Evolutionary conservation across 495 filamentous ascomycete genomes (phyloP).

Genomic region (Trichoderma asperelloides): DNA sequence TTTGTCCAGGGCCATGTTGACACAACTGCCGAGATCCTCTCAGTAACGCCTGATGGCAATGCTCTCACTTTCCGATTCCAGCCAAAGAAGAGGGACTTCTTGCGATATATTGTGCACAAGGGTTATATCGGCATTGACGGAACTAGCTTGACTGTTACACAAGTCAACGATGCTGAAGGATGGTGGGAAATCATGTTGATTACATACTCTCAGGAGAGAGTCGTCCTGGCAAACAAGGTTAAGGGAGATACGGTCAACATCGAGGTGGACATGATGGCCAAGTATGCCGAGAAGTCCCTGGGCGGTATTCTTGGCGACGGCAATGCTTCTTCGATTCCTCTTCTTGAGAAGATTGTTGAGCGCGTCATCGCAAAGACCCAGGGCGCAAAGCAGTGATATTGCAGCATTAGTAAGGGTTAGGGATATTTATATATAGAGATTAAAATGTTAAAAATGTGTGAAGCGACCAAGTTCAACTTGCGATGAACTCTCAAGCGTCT

Average conservation of each 20-base stretch:
- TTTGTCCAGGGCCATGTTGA: slow-evolving; percentile 94
- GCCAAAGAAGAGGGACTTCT: slow-evolving; percentile 54
- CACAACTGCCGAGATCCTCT: slow-evolving; percentile 64
- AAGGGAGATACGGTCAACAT: slow-evolving; percentile 87
- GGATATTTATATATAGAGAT: not conserved
- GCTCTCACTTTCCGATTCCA: slow-evolving; percentile 75
- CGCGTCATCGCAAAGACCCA: slow-evolving; percentile 68
- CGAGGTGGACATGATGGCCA: slow-evolving; percentile 96
- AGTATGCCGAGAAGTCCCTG: slow-evolving; percentile 97
- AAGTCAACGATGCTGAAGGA: slow-evolving; percentile 63
- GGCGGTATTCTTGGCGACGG: slow-evolving; percentile 53
- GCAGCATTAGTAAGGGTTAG: too few species aligned
- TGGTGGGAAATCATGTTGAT: slow-evolving; percentile 99
- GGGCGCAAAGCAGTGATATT: slow-evolving; percentile 20
- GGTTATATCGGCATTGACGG: slow-evolving; percentile 94
- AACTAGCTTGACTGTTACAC: slow-evolving; percentile 87
- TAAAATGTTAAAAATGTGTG: not conserved
- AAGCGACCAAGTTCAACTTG: not conserved
- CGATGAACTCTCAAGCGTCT: slow-evolving; percentile 16
- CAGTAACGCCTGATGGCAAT: slow-evolving; percentile 71
- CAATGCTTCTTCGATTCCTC: slow-evolving; percentile 42
- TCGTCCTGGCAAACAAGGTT: slow-evolving; percentile 74
- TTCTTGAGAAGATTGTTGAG: slow-evolving; percentile 79
- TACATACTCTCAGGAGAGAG: slow-evolving; percentile 91
- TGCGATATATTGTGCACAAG: slow-evolving; percentile 90